These are phyloP conservation scores for Vitis rupestris DNA, from an alignment of 164 flowering plant genomes.

Conservation along the genomic window DNA sequence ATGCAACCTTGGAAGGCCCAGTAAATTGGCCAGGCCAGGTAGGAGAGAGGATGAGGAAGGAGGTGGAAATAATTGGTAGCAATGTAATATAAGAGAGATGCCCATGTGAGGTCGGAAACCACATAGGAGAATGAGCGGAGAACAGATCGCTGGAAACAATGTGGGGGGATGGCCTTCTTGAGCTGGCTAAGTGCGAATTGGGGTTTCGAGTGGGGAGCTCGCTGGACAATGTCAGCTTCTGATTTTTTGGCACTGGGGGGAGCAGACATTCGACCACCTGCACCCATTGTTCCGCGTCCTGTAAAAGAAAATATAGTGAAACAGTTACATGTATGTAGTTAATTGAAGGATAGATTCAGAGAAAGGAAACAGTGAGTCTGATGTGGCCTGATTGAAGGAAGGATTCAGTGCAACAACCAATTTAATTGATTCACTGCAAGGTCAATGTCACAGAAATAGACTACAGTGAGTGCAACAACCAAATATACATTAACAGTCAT, in stretches of 20 bases:
- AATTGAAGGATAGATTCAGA: not conserved
- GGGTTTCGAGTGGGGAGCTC: slow-evolving; percentile 61
- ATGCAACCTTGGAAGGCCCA: slow-evolving; percentile 68
- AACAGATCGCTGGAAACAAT: slow-evolving; percentile 76
- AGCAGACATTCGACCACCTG: slow-evolving; percentile 59
- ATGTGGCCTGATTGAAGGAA: not conserved
- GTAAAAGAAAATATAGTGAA: not conserved
- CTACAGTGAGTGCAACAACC: too few relatives aligned
- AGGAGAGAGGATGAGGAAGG: slow-evolving; percentile 48
- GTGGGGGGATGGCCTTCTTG: slow-evolving; percentile 85
- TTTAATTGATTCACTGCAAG: too few relatives aligned
- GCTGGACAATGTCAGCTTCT: slow-evolving; percentile 23
- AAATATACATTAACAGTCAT: too few relatives aligned
- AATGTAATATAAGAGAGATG: slow-evolving; percentile 43
- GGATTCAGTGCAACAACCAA: not conserved
- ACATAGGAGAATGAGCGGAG: slow-evolving; percentile 72
- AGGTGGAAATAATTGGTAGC: slow-evolving; percentile 52
- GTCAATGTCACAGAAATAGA: too few relatives aligned
- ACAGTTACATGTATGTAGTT: too few relatives aligned
- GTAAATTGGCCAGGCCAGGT: slow-evolving; percentile 68
- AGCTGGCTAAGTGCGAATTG: slow-evolving; percentile 65
- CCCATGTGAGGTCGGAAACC: slow-evolving; percentile 51
- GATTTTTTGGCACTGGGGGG: slow-evolving; percentile 35
- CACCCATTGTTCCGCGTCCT: slow-evolving; percentile 54
- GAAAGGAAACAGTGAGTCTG: too few relatives aligned